Percentiles rank a stretch among this genome's conserved stretches.
Evolutionary conservation across 257 asterid species (phyloP).

Genomic region (Solanum bulbocastanum): DNA sequence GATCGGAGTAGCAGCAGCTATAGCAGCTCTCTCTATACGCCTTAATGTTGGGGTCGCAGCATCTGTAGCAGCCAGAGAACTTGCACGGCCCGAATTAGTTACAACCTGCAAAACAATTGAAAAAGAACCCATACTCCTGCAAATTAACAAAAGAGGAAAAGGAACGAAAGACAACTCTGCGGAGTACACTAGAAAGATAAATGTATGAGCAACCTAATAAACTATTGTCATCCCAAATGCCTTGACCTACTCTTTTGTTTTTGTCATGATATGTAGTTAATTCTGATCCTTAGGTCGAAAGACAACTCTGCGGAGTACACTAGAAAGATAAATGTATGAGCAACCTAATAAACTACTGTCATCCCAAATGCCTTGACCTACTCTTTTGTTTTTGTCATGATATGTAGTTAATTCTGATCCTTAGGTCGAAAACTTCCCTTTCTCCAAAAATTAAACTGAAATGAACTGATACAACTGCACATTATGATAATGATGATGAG

Average conservation of each 20-base stretch:
- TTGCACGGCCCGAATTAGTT: constrained; percentile 95
- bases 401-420: background rate
- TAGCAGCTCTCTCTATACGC: constrained; percentile 99
- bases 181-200: background rate
- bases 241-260: background rate
- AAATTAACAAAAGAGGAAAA: background rate
- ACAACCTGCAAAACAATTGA: constrained; percentile 49
- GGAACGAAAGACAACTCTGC: background rate
- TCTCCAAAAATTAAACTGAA: background rate
- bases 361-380: background rate
- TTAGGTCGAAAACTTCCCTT: background rate
- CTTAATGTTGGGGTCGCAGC: constrained; percentile 94
- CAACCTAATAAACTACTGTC: background rate
- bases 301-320: background rate
- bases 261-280: background rate
- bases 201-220: background rate
- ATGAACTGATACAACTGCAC: background rate
- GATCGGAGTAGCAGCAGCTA: constrained; percentile 98
- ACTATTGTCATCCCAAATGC: background rate
- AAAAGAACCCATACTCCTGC: background rate
- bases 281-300: background rate
- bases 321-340: background rate
- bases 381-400: background rate
- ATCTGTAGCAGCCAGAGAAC: constrained; percentile 93
- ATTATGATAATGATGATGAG: background rate